Evolutionary conservation across 2,329 filamentous ascomycete species (phyloP).

Genomic region (Didymella exigua): DNA sequence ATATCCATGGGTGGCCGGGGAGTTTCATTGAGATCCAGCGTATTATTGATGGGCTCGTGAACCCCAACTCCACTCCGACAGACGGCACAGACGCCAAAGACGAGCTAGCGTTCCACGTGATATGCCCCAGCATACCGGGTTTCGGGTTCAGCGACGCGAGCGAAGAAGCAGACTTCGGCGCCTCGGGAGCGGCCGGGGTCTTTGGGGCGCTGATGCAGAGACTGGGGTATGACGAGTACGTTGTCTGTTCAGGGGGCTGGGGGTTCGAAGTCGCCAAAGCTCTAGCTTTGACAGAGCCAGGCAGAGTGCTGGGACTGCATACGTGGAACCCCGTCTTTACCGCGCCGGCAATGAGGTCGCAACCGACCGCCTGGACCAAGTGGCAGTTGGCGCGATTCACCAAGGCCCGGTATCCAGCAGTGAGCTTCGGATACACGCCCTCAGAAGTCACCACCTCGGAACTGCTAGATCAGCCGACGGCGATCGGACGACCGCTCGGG

Average conservation of each 20-base stretch:
- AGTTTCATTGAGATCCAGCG: slow-evolving; percentile 66
- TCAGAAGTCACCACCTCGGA: slow-evolving; percentile 50
- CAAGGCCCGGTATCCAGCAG: slow-evolving; percentile 48
- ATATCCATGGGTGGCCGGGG: slow-evolving; percentile 70
- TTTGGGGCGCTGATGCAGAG: slow-evolving; percentile 65
- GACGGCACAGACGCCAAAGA: neutral
- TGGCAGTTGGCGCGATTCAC: slow-evolving; percentile 59
- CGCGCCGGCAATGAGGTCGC: slow-evolving; percentile 54
- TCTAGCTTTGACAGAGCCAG: slow-evolving; percentile 56
- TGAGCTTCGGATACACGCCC: slow-evolving; percentile 62
- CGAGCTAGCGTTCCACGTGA: slow-evolving; percentile 65
- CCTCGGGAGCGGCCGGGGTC: slow-evolving; percentile 60
- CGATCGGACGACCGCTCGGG: slow-evolving; percentile 8
- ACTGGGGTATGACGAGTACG: slow-evolving; percentile 64
- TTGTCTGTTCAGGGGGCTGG: slow-evolving; percentile 62
- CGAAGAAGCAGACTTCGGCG: slow-evolving; percentile 55
- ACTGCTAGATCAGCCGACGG: too few relatives aligned
- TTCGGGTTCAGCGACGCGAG: slow-evolving; percentile 71
- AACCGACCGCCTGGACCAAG: slow-evolving; percentile 59
- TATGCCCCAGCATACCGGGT: slow-evolving; percentile 69
- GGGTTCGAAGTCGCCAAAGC: slow-evolving; percentile 51
- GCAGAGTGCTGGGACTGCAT: slow-evolving; percentile 65
- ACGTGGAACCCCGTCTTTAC: slow-evolving; percentile 63
- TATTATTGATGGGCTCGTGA: slow-evolving; percentile 60
- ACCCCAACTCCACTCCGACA: slow-evolving; percentile 46